Evolutionary conservation across 2,329 filamentous ascomycete species (phyloP).

Genomic region (Ophiostoma ulmi): DNA sequence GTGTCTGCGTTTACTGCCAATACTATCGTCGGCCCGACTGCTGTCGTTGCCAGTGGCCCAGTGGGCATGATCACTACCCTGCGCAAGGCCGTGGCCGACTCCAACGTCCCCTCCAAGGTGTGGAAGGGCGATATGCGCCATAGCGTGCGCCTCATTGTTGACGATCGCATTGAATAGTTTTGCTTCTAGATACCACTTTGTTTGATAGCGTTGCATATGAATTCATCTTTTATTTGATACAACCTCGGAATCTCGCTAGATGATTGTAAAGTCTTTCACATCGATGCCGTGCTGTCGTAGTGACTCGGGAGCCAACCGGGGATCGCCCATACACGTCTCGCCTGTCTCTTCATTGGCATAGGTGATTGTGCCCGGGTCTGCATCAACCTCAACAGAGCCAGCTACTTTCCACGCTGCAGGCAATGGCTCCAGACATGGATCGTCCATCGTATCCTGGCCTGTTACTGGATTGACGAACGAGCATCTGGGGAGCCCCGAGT

Average conservation of each 20-base stretch:
- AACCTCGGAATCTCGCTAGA: background rate
- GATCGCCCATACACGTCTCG: background rate
- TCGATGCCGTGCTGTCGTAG: background rate
- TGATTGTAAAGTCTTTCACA: background rate
- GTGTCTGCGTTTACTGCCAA: slow-evolving; percentile 46
- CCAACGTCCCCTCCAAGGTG: slow-evolving; percentile 49
- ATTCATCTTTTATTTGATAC: background rate
- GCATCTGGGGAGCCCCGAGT: background rate
- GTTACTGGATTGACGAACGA: background rate
- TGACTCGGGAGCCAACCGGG: background rate
- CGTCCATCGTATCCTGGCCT: background rate
- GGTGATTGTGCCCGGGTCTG: background rate
- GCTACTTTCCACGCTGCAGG: background rate
- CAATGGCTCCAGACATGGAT: background rate
- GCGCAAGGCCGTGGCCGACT: slow-evolving; percentile 47
- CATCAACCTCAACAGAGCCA: background rate
- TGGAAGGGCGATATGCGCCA: slow-evolving; percentile 47
- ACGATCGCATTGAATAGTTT: slow-evolving; percentile 16
- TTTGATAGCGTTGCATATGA: slow-evolving; percentile 8
- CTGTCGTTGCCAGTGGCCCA: slow-evolving; percentile 58
- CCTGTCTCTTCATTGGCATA: background rate
- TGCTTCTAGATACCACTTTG: background rate
- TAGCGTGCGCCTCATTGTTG: slow-evolving; percentile 15
- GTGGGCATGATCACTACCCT: slow-evolving; percentile 56
- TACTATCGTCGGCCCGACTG: slow-evolving; percentile 46